Conservation (phyloP, 257 asterid genomes). For the Handroanthus guayacan region DNA sequence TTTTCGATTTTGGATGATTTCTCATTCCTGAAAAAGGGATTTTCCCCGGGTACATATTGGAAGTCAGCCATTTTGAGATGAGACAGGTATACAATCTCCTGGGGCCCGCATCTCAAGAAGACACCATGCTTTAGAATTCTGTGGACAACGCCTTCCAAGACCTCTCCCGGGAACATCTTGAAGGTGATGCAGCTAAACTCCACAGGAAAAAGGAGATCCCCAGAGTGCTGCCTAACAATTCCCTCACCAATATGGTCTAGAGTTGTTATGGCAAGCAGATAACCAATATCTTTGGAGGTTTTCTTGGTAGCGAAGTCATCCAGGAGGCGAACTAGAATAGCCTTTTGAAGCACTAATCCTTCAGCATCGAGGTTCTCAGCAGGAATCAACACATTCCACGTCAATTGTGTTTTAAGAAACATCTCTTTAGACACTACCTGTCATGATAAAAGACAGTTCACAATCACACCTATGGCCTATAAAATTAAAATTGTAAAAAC, state of each 20-base stretch:
- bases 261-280: conserved; percentile 67
- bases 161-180: conserved; percentile 79
- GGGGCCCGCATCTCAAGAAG: conserved; percentile 72
- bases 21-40: conserved; percentile 56
- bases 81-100: conserved; percentile 68
- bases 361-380: conserved; percentile 70
- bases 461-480: not conserved
- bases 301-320: conserved; percentile 71
- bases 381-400: conserved; percentile 71
- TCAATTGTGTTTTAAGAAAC: conserved; percentile 68
- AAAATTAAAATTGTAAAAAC: not conserved
- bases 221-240: conserved; percentile 50
- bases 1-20: conserved; percentile 53
- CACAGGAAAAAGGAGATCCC: conserved; percentile 73
- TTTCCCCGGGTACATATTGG: conserved; percentile 65
- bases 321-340: conserved; percentile 61
- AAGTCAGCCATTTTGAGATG: conserved; percentile 67
- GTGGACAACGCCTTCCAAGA: conserved; percentile 72
- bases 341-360: conserved; percentile 70
- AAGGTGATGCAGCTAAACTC: conserved; percentile 78
- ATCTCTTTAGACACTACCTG: conserved; percentile 30
- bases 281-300: conserved; percentile 67
- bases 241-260: conserved; percentile 74
- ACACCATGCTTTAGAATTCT: conserved; percentile 69
- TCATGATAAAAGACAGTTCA: not conserved